A percentile compares a stretch with the other conserved stretches of the same genome.
These are phyloP conservation scores for Trapa incisa DNA, from an alignment of 345 rosid species.

Conservation along the genomic window DNA sequence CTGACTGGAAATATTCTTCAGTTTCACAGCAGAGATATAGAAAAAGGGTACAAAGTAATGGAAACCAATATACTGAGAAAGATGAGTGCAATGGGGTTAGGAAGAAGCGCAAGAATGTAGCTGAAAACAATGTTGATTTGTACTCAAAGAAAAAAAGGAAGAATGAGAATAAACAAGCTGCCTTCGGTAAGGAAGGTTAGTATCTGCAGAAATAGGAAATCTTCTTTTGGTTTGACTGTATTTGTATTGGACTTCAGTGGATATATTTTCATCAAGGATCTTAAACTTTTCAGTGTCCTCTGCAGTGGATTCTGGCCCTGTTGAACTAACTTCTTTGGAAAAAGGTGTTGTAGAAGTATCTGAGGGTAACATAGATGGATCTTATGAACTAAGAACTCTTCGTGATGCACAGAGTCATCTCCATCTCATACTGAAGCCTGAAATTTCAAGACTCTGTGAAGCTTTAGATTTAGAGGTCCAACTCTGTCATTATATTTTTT, in stretches of 20 bases:
- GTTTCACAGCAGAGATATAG: constrained; percentile 47
- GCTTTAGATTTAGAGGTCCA: constrained; percentile 53
- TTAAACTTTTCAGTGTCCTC: not conserved
- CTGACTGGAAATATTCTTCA: constrained; percentile 55
- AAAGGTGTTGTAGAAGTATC: constrained; percentile 19
- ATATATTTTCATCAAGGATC: not conserved
- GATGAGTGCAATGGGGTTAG: constrained; percentile 20
- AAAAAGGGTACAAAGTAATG: constrained; percentile 42
- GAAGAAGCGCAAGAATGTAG: constrained; percentile 48
- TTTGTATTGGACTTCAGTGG: too few relatives aligned
- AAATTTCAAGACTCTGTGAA: constrained; percentile 52
- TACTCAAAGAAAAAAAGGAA: constrained; percentile 16
- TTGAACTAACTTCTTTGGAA: constrained; percentile 15
- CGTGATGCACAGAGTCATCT: constrained; percentile 49
- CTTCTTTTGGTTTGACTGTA: not conserved
- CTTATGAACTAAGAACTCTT: constrained; percentile 20
- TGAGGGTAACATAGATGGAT: constrained; percentile 21
- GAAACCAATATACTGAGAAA: constrained; percentile 15
- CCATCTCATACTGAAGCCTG: constrained; percentile 44
- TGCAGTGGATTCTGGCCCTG: constrained; percentile 33
- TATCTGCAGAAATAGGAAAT: constrained; percentile 4
- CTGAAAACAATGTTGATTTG: constrained; percentile 17
- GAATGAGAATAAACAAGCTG: constrained; percentile 15
- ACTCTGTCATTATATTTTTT: not conserved
- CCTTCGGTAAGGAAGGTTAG: constrained; percentile 35